Base-by-base conservation (phyloP, 192 early-diverging fungal genomes). In the Umbelopsis vinacea region DNA sequence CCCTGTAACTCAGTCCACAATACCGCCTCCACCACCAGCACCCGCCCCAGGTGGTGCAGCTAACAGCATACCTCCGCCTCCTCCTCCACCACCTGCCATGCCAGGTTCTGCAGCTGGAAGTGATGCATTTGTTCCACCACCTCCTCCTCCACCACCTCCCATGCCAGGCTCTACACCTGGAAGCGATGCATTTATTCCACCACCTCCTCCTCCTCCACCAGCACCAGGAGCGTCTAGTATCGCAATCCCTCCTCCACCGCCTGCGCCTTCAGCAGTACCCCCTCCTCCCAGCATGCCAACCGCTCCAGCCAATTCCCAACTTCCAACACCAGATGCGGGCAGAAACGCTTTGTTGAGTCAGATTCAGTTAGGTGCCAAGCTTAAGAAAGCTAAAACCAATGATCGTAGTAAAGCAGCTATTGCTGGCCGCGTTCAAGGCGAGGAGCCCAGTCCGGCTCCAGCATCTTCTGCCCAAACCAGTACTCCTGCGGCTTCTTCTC, bases 291-390 rank as follows among this genome's bases (percentile, higher is more conserved):
- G 14, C n/a, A 50, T 17, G 19, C 43, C 77, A 21, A 17, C 21
- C 21, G 10, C 50, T 45, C 40, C 71, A 29, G 2, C 66, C 8
- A 46, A 9, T 10, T 14, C 77, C 10, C 67, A 50, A 6, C n/a
- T 35, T 15, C 47, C 69, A 19, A 40, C 48, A 6, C 69, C 76
- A 26, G 69, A 74, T 11, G 66, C 52, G 35, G 78, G 68, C 21
- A 75, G 89, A 50, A 77, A 76, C 63, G 91, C 91, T 5, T 79
- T 94, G 19, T 77, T 94, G 67, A 78, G 83, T 68, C 91, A 94
- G 72, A 94, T 94, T 71, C 90, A 91, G 73, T 55, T 79, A 63
- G 92, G 92, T 8, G 80, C 76, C 40, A 77, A 68, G 47, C 81
- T 94, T 17, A 89, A 85, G 40, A 87, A 88, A 76, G 66, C 90